Conservation (phyloP, 2,329 filamentous ascomycete species). For the Cordyceps militaris region DNA sequence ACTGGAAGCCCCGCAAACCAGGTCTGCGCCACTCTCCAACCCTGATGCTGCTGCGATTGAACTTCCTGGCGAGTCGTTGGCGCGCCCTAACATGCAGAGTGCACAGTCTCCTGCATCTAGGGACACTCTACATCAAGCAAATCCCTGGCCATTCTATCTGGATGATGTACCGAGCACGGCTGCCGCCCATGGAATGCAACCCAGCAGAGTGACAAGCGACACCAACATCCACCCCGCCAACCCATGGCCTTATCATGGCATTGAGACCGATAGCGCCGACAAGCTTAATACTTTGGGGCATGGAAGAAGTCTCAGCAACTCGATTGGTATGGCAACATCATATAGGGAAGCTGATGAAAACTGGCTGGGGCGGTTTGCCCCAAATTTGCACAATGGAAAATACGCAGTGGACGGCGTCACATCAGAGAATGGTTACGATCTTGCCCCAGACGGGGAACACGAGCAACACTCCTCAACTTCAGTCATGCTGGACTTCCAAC, state of each 20-base stretch:
- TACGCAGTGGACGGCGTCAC: background rate
- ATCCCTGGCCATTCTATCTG: constrained; percentile 26
- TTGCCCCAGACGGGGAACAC: background rate
- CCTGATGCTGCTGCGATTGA: constrained; percentile 24
- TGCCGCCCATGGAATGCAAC: background rate
- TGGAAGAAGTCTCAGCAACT: background rate
- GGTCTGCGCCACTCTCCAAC: background rate
- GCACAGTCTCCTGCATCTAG: background rate
- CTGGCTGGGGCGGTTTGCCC: no score
- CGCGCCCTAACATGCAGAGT: background rate
- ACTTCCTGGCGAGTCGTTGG: constrained; percentile 25
- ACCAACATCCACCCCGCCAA: constrained; percentile 19
- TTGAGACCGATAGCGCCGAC: constrained; percentile 10
- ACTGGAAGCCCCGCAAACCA: background rate
- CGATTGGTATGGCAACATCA: background rate
- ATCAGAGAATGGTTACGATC: background rate
- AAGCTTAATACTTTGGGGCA: background rate
- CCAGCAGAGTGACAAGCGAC: background rate
- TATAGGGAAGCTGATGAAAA: background rate
- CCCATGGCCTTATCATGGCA: constrained; percentile 29
- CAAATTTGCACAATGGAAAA: no score
- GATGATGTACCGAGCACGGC: constrained; percentile 16
- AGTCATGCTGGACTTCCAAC: background rate
- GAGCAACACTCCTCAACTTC: background rate
- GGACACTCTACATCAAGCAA: constrained; percentile 13